Evolutionary conservation across 1,284 basidiomycete genomes (phyloP), one percentile per base, ranked within the genome.

Genomic region (Cerrena zonata): DNA sequence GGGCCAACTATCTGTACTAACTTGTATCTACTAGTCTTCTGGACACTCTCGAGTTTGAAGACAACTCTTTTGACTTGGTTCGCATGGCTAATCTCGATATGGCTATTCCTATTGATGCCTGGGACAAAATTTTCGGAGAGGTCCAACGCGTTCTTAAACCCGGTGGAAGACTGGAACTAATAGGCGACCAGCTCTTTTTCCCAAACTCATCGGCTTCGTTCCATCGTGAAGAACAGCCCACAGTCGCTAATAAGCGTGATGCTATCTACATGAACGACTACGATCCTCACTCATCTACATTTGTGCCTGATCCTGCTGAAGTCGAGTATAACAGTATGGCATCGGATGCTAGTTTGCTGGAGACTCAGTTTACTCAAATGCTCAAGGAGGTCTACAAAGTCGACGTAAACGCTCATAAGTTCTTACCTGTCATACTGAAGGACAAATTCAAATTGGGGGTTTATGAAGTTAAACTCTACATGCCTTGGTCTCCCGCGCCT

Each of bases 181-280:
- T 89, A 50, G 84, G 87, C 65, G 86, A 89, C 61, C 70, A 82
- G 56, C 64, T 86, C 25, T 66, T 77, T 57, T 87, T 85, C 58
- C 82, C 85, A 0, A 80, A 78, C n/a, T n/a, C n/a, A n/a, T n/a
- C n/a, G n/a, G n/a, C n/a, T n/a, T 50, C 65, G 67, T 34, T n/a
- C n/a, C n/a, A n/a, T n/a, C n/a, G n/a, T n/a, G n/a, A n/a, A n/a
- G n/a, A n/a, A n/a, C 64, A 66, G 50, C 54, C 53, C 15, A 10
- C 56, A 39, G 36, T 50, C 19, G 40, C 11, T 42, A 11, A 12
- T 42, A 42, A 12, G 10, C 18, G 22, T 39, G 30, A 25, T n/a
- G 26, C 38, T 12, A 12, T 45, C 24, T 13, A 26, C 10, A 5
- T 42, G 15, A 18, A 39, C 24, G 27, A 19, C 7, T 7, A 27